phyloP scores from a whole-genome alignment of 176 grass and related monocot species.

The Puya raimondii region DNA sequence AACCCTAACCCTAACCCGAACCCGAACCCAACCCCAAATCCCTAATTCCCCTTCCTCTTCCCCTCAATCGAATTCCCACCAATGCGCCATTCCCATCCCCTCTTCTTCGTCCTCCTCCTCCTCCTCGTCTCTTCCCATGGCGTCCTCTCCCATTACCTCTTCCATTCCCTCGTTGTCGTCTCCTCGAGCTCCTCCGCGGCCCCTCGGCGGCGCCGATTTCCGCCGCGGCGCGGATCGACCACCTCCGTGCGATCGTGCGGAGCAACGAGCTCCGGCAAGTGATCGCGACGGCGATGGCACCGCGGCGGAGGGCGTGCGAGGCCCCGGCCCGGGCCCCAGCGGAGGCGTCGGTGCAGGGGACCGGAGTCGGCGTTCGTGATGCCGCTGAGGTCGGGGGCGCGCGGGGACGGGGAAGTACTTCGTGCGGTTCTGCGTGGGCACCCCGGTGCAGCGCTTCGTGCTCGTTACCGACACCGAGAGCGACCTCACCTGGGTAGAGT shows the following conservation, averaged over 20 bases:
- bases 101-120: conserved; percentile 5
- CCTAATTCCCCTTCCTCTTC: background rate
- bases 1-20: too few relatives aligned
- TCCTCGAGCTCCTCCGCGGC: background rate
- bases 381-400: conserved; percentile 41
- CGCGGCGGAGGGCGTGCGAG: background rate
- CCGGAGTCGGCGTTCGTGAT: conserved; percentile 41
- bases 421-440: conserved; percentile 57
- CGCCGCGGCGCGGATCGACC: conserved; percentile 14
- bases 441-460: conserved; percentile 48
- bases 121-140: conserved; percentile 13
- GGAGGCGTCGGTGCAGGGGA: background rate
- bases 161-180: background rate
- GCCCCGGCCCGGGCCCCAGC: background rate
- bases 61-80: conserved; percentile 1
- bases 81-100: conserved; percentile 22
- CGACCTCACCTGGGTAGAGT: conserved; percentile 86
- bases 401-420: conserved; percentile 48
- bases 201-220: background rate
- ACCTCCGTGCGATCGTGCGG: conserved; percentile 22
- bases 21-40: too few relatives aligned
- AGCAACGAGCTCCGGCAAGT: conserved; percentile 31
- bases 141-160: conserved; percentile 21
- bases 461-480: conserved; percentile 59
- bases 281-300: background rate